Conservation (phyloP, 2,329 filamentous ascomycete genomes). For the Sporothrix brunneoviolacea region DNA sequence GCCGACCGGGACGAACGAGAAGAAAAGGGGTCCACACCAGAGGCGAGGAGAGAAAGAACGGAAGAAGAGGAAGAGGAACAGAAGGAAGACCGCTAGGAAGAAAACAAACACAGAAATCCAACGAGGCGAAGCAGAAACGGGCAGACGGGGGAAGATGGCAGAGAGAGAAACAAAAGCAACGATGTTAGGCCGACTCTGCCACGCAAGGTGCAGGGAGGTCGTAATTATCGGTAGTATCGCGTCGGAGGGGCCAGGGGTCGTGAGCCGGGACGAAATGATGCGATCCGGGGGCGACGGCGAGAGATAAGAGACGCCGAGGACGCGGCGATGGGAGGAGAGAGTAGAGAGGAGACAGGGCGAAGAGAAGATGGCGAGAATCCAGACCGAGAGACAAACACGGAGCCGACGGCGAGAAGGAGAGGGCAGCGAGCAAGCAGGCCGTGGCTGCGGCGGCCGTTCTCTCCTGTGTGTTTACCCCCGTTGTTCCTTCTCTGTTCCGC, state of each 20-base stretch:
- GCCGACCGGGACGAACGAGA: not conserved
- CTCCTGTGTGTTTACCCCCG: too few species aligned
- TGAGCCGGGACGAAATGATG: slow-evolving; percentile 3
- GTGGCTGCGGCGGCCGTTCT: too few species aligned
- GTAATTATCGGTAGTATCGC: slow-evolving; percentile 8
- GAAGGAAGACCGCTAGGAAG: not conserved
- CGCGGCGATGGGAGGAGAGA: not conserved
- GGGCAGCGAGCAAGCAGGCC: too few species aligned
- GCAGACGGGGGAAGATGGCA: not conserved
- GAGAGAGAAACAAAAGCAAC: not conserved
- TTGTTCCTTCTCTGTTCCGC: too few species aligned
- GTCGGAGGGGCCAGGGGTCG: slow-evolving; percentile 4
- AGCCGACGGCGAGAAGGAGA: not conserved
- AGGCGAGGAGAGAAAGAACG: not conserved
- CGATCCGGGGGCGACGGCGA: not conserved
- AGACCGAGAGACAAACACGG: too few species aligned
- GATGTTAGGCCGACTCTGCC: not conserved
- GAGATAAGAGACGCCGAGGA: not conserved
- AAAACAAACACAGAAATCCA: not conserved
- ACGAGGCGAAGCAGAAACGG: not conserved
- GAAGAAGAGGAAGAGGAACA: not conserved
- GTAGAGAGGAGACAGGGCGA: not conserved
- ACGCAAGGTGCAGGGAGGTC: not conserved
- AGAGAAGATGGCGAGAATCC: too few species aligned
- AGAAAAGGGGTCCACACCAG: not conserved